Conservation (phyloP, 176 grass and related monocot species). For the Leersia perrieri region DNA sequence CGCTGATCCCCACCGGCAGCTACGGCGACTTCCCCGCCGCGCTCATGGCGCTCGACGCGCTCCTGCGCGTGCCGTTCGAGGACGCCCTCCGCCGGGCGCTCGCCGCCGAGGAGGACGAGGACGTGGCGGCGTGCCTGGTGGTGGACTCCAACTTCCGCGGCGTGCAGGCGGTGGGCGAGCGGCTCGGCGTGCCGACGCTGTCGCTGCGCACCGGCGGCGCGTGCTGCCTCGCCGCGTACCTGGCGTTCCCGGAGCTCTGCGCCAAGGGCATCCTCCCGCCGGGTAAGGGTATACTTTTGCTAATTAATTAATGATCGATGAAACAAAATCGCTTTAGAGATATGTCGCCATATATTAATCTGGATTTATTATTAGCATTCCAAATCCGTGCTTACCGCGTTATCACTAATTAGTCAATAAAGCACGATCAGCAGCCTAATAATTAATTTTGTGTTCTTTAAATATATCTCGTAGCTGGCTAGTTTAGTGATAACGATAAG, state of each 20-base stretch:
- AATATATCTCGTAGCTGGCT: too few species aligned
- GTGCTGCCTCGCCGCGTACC: constrained; percentile 13
- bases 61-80: not conserved
- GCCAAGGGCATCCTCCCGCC: constrained; percentile 13
- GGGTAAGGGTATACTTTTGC: too few species aligned
- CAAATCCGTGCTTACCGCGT: not conserved
- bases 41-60: not conserved
- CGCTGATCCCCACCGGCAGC: constrained; percentile 1
- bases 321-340: too few species aligned
- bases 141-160: constrained; percentile 6
- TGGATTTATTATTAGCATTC: too few species aligned
- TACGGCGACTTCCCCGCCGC: not conserved
- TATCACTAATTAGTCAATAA: not conserved
- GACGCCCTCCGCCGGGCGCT: not conserved
- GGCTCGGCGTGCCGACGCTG: constrained; percentile 2
- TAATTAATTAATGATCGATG: too few species aligned
- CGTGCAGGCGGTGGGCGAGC: not conserved
- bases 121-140: not conserved
- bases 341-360: too few species aligned
- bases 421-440: not conserved
- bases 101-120: not conserved
- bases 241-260: constrained; percentile 25
- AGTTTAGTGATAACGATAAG: not conserved
- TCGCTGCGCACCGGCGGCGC: constrained; percentile 8
- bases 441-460: too few species aligned